Base-by-base conservation (phyloP, 768 basidiomycete species). In the Lactarius evosmus region DNA sequence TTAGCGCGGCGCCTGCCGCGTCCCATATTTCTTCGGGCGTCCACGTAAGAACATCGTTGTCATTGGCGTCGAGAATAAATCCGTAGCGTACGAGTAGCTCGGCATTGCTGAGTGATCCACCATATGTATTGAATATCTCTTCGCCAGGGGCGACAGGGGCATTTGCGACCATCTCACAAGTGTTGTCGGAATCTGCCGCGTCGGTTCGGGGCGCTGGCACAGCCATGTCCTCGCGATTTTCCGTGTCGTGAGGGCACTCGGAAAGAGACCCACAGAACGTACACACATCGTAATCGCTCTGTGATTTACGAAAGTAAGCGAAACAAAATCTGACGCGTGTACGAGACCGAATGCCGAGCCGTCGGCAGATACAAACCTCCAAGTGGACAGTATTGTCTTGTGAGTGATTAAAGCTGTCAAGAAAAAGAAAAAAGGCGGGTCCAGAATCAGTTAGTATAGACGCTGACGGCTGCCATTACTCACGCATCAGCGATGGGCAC, bases 401-500 rank as follows among this genome's bases (percentile, higher is more conserved):
- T 2, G 78, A 71, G 67, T 92, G 90, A 73, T 92, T 91, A 75
- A 92, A 91, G 58, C 89, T 91, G 66, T 58, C 65, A 61, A 55
- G 38, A 50, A 27, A n/a, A 19, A 56, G 54, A 17, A 32, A 70
- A 62, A 34, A 52, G 50, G 65, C n/a, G 12, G n/a, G 11, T 36
- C 34, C 32, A 55, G 56, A 54, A 49, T 50, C 14, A 56, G 36
- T 50, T 2, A 16, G 27, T 33, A 56, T 56, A 17, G 36, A 30
- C 52, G 36, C 22, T 22, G 33, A 38, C 30, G 41, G 6, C 22
- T 38, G 41, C 30, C 33, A 40, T 60, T 9, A 81, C 86, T 74
- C 71, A 91, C 89, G 82, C 82, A 75, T 95, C 93, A 34, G 91
- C 91, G 66, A 93, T 82, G 4, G 93, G 92, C 22, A 93, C 89